Evolutionary conservation across 441 rosid species (phyloP).

Genomic region (Kokia cookei): DNA sequence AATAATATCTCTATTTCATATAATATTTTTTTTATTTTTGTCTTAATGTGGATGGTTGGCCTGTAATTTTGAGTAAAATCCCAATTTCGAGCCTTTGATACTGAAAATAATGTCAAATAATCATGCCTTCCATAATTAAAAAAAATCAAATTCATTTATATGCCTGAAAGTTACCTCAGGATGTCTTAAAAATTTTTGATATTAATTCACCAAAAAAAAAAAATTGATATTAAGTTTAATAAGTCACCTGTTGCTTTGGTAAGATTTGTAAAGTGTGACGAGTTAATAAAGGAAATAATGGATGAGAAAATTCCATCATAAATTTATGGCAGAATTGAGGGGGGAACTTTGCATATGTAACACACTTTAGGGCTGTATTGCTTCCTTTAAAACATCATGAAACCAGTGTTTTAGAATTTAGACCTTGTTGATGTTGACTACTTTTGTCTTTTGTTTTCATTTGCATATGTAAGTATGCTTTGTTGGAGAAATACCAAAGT

Average conservation of each 20-base stretch:
- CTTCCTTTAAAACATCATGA: conserved; percentile 14
- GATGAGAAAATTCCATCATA: background rate
- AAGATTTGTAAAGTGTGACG: no score
- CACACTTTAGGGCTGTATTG: background rate
- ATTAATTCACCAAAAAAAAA: no score
- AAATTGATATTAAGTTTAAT: no score
- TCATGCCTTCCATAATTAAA: no score
- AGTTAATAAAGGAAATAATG: no score
- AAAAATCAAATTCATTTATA: background rate
- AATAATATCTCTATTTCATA: no score
- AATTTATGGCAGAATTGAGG: background rate
- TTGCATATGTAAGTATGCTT: background rate
- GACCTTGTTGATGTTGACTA: background rate
- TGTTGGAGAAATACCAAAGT: background rate
- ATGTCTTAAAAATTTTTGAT: background rate
- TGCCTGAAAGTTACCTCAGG: background rate
- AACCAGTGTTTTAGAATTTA: background rate
- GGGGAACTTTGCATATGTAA: background rate
- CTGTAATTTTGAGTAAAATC: no score
- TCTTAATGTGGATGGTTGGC: no score
- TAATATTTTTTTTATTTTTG: no score
- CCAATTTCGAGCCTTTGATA: no score
- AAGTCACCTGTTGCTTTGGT: no score
- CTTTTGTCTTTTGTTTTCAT: background rate
- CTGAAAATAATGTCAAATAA: no score